phyloP scores from a whole-genome alignment of 495 filamentous ascomycete genomes.

The Tuber borchii region DNA sequence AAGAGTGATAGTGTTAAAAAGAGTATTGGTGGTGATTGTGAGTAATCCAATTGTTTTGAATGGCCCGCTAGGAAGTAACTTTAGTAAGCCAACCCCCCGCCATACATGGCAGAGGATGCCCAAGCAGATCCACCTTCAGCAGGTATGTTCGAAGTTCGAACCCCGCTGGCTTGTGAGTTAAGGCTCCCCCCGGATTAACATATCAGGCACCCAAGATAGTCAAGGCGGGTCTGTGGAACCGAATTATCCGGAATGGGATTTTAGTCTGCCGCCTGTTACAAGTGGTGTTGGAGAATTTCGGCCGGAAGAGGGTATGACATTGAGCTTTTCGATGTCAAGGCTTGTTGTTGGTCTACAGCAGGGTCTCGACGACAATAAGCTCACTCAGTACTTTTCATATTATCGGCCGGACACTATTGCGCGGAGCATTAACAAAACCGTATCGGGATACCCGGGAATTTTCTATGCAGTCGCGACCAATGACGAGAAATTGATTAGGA shows the following conservation, averaged over 20 bases:
- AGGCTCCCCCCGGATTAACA: background rate
- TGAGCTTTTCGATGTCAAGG: background rate
- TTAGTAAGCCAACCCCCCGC: background rate
- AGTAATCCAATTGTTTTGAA: background rate
- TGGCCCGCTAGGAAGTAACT: background rate
- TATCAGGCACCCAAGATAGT: background rate
- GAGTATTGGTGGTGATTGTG: background rate
- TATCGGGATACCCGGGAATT: conserved; percentile 23
- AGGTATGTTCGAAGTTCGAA: background rate
- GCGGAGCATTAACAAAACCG: background rate
- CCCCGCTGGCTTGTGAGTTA: background rate
- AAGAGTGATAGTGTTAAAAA: background rate
- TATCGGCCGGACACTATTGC: background rate
- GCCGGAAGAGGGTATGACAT: background rate
- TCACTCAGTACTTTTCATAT: background rate
- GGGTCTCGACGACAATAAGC: background rate
- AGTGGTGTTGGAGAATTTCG: background rate
- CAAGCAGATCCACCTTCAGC: background rate
- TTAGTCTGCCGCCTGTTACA: background rate
- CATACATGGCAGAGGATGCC: background rate
- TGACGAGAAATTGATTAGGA: conserved; percentile 43
- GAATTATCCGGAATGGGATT: background rate
- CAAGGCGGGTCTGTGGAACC: background rate
- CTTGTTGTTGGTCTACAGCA: background rate
- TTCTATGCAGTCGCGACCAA: conserved; percentile 48